Percentiles rank a stretch among this genome's conserved stretches.
phyloP scores from a whole-genome alignment of 441 rosid genomes.

The Lepidium campestre region DNA sequence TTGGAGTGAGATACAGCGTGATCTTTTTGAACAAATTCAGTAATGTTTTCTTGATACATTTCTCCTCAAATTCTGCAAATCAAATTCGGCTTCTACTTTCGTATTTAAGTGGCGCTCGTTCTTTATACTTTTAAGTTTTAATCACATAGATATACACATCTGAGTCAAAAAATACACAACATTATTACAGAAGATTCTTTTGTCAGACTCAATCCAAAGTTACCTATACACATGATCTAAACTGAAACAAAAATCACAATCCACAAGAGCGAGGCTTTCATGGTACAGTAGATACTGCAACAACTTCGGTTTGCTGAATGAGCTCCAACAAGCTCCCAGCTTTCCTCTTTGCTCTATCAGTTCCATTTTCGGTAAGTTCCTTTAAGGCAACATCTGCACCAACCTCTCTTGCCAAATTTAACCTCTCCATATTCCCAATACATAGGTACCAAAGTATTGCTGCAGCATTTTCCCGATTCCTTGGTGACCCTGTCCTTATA shows the following conservation, averaged over 20 bases:
- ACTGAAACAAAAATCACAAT: conserved; percentile 7
- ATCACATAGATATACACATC: background rate
- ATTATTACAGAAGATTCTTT: background rate
- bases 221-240: conserved; percentile 13
- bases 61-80: background rate
- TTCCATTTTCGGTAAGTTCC: conserved; percentile 79
- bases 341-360: conserved; percentile 96
- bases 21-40: background rate
- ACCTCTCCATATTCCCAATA: conserved; percentile 57
- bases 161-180: background rate
- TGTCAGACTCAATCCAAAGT: conserved; percentile 8
- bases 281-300: conserved; percentile 6
- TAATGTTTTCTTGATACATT: background rate
- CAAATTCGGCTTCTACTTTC: background rate
- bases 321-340: conserved; percentile 76
- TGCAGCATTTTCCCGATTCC: conserved; percentile 83
- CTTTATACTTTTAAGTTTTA: background rate
- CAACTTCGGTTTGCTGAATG: conserved; percentile 49
- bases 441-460: conserved; percentile 85
- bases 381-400: conserved; percentile 75
- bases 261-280: conserved; percentile 8
- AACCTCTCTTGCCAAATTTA: conserved; percentile 54
- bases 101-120: background rate
- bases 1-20: background rate
- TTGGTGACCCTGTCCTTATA: conserved; percentile 80